A percentile compares a stretch with the other conserved stretches of the same genome.
Evolutionary conservation across 140 eudicot species (phyloP).

Genomic region (Ambrosia hybrid): DNA sequence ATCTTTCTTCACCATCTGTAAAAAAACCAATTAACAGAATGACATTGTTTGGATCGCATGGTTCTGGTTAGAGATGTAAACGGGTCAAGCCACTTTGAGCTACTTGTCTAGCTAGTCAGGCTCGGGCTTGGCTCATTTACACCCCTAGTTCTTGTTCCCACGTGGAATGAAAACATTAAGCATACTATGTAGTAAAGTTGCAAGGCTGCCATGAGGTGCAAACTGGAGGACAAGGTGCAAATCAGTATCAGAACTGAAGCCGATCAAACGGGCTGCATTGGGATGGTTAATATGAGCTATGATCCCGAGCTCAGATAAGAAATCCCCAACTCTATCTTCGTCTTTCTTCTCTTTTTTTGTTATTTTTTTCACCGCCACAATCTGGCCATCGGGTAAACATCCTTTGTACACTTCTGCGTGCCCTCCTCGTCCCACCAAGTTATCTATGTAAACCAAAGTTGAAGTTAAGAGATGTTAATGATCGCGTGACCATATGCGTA

Average conservation of each 20-base stretch:
- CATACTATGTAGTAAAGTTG: conserved; percentile 61
- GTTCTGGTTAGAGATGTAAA: too few relatives aligned
- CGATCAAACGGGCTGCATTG: conserved; percentile 71
- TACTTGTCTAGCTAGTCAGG: conserved; percentile 10
- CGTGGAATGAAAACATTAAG: background rate
- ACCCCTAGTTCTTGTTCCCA: background rate
- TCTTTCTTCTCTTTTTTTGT: conserved; percentile 71
- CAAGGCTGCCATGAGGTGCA: conserved; percentile 83
- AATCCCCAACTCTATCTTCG: conserved; percentile 69
- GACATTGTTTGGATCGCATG: background rate
- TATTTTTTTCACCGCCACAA: conserved; percentile 82
- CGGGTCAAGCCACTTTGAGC: too few relatives aligned
- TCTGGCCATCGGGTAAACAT: conserved; percentile 63
- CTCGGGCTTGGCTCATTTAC: background rate
- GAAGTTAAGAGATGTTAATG: background rate
- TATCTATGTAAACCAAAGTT: conserved; percentile 38
- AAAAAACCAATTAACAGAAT: background rate
- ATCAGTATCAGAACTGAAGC: conserved; percentile 72
- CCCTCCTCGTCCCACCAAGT: conserved; percentile 88
- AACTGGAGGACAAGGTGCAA: conserved; percentile 84
- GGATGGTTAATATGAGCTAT: conserved; percentile 95
- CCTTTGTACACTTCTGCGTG: conserved; percentile 98
- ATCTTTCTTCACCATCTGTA: conserved; percentile 38
- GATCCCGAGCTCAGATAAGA: conserved; percentile 90
- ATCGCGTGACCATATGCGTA: background rate